Base-by-base conservation (phyloP, 306 rosid species). In the Rosa rugosa region DNA sequence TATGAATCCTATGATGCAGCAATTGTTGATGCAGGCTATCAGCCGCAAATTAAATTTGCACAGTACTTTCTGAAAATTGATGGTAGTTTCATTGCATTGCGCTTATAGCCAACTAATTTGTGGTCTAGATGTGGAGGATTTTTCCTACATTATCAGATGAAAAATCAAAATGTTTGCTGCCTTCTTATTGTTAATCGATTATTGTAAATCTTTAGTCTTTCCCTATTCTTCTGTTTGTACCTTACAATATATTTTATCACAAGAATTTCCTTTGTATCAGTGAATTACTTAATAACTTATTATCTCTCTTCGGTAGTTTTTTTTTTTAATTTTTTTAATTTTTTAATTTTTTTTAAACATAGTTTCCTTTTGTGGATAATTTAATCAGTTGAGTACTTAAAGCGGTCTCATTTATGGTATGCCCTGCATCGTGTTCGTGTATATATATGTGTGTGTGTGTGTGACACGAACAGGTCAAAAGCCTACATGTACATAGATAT, bases 21-120 rank as follows among this genome's bases (percentile, higher is more conserved):
- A n/a, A 13, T 46, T 78, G 46, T 76, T 64, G 64, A 17, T 57
- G 22, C 23, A 51, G 70, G 63, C 18, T 62, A 44, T 78, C 47
- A 42, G 49, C 45, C 5, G 8, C 27, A 50, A 12, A 49, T 46
- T 34, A 49, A 71, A 27, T 51, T 57, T 72, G 34, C 66, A 51
- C 18, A 20, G 18, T 53, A 31, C 46, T 34, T 50, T 10, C 45
- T 51, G 14, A 49, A 50, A 22, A 50, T 14, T 31, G 46, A 31
- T 72, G 27, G 25, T 72, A 72, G 36, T 72, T 51, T 72, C 11
- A 47, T 31, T 50, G 59, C 1, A 22, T 7, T 72, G 16, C 7
- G 2, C 34, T 72, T 72, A 9, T 50, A 49, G 53, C 16, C 60
- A 49, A 45, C 56, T 44, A 71, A 18, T 25, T 16, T 27, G 11